Conservation (phyloP, 768 basidiomycete genomes). For the Amanita polypyramis region DNA sequence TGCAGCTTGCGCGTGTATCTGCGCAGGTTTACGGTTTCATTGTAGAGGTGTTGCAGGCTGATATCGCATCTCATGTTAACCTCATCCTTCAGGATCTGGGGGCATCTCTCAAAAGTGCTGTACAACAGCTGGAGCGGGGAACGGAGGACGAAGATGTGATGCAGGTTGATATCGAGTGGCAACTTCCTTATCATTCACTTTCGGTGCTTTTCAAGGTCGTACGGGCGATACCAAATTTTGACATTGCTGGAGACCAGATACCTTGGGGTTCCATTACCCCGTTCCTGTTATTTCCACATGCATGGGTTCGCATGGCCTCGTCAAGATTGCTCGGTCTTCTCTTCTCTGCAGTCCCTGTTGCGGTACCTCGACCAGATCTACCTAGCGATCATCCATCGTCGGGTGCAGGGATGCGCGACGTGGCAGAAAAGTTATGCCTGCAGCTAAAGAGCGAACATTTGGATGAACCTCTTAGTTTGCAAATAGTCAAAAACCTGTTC, state of each 20-base stretch:
- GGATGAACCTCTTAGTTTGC: slow-evolving; percentile 62
- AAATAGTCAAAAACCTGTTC: slow-evolving; percentile 89
- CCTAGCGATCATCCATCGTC: slow-evolving; percentile 39
- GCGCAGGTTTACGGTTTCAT: slow-evolving; percentile 78
- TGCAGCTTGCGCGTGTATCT: slow-evolving; percentile 60
- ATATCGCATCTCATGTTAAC: slow-evolving; percentile 32
- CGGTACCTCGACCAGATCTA: slow-evolving; percentile 23
- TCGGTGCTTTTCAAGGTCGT: slow-evolving; percentile 55
- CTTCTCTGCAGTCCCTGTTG: slow-evolving; percentile 43
- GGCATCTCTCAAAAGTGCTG: slow-evolving; percentile 27
- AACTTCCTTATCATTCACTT: slow-evolving; percentile 73
- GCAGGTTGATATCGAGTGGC: slow-evolving; percentile 64
- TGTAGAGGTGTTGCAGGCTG: slow-evolving; percentile 52
- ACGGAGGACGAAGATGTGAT: slow-evolving; percentile 31
- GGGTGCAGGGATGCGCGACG: slow-evolving; percentile 44
- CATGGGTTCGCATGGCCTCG: slow-evolving; percentile 84
- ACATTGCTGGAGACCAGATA: slow-evolving; percentile 33
- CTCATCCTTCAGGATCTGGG: slow-evolving; percentile 49
- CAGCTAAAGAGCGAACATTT: slow-evolving; percentile 78
- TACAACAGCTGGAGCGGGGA: slow-evolving; percentile 18
- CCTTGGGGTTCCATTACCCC: slow-evolving; percentile 53
- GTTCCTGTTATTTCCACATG: slow-evolving; percentile 81
- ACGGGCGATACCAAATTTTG: slow-evolving; percentile 41
- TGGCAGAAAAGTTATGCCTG: slow-evolving; percentile 61
- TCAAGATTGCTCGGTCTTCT: slow-evolving; percentile 66